These are phyloP conservation scores for Cucurbita ficifolia DNA, from an alignment of 306 rosid genomes.

Conservation along the genomic window DNA sequence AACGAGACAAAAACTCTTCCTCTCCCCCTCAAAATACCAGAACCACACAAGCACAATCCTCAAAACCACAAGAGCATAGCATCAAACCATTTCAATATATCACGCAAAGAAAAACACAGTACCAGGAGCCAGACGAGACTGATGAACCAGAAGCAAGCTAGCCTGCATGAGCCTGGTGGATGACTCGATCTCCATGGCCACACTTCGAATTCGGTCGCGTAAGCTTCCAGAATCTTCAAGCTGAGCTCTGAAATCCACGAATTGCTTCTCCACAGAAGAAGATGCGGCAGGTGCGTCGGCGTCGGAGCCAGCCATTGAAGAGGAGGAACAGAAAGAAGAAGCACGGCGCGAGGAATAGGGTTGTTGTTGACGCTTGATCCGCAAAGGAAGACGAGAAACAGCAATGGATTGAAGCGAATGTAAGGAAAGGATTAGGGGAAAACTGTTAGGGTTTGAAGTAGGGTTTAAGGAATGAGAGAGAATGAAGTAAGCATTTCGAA, in stretches of 20 bases:
- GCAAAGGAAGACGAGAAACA: neutral
- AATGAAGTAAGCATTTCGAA: constrained; percentile 36
- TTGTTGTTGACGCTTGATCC: constrained; percentile 10
- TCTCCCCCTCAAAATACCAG: neutral
- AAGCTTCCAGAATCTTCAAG: constrained; percentile 55
- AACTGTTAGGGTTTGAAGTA: neutral
- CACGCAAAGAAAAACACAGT: neutral
- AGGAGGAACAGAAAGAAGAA: constrained; percentile 12
- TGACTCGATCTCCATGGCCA: constrained; percentile 73
- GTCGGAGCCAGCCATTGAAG: constrained; percentile 43
- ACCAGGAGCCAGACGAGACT: constrained; percentile 78
- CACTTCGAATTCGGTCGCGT: constrained; percentile 63
- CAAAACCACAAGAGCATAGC: neutral
- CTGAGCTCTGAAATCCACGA: constrained; percentile 51
- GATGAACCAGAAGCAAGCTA: constrained; percentile 69
- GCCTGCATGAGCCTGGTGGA: constrained; percentile 54
- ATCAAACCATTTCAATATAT: neutral
- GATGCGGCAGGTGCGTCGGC: constrained; percentile 16
- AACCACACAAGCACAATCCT: neutral
- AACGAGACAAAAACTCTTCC: neutral
- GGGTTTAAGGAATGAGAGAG: constrained; percentile 41
- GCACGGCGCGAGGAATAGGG: constrained; percentile 10
- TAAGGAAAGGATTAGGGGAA: neutral
- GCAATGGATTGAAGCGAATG: neutral
- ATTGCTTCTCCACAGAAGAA: constrained; percentile 54